These are phyloP conservation scores for Aspergillus bombycis DNA, from an alignment of 2,329 filamentous ascomycete genomes.

Conservation along the genomic window DNA sequence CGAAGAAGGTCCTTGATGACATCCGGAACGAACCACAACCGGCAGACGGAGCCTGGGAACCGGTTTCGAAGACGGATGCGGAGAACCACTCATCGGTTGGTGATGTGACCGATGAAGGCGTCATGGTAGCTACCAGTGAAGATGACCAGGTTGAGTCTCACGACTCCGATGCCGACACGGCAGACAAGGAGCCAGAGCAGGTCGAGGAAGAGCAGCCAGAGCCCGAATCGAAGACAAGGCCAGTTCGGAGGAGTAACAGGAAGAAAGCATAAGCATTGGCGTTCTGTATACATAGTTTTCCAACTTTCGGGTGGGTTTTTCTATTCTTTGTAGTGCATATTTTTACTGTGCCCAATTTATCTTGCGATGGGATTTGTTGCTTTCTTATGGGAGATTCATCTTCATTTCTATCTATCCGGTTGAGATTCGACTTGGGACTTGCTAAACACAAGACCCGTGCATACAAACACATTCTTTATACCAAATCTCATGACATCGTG, in stretches of 20 bases:
- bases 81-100: slow-evolving; percentile 24
- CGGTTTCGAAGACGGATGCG: slow-evolving; percentile 24
- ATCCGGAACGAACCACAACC: slow-evolving; percentile 46
- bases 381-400: neutral
- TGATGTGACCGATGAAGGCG: slow-evolving; percentile 30
- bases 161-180: slow-evolving; percentile 25
- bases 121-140: slow-evolving; percentile 31
- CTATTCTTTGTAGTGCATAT: slow-evolving; percentile 4
- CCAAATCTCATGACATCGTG: neutral
- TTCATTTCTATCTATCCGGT: neutral
- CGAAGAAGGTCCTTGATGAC: slow-evolving; percentile 70
- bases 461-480: neutral
- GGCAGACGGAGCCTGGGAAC: slow-evolving; percentile 26
- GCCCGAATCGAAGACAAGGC: slow-evolving; percentile 20
- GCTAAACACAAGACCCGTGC: neutral
- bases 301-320: neutral
- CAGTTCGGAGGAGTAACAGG: slow-evolving; percentile 30
- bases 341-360: neutral
- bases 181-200: slow-evolving; percentile 9
- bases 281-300: slow-evolving; percentile 2
- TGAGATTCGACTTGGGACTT: no score
- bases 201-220: slow-evolving; percentile 21
- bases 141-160: slow-evolving; percentile 30
- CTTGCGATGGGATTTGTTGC: neutral
- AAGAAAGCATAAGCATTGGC: slow-evolving; percentile 25